Conservation (phyloP, 495 filamentous ascomycete species). For the Sordaria brevicollis region DNA sequence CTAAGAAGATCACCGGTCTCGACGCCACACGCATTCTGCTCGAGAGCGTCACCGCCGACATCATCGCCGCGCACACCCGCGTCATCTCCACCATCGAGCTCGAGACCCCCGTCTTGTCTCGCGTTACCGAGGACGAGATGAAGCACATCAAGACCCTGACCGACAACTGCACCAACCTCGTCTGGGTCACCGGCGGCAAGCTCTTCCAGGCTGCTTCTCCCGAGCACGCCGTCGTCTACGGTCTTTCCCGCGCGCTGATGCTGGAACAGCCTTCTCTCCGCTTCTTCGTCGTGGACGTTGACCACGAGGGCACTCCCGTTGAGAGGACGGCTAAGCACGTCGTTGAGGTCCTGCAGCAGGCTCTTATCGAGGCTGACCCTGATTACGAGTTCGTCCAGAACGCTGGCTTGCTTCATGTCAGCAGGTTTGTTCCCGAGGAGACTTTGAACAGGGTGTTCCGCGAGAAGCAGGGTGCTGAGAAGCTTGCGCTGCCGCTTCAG, state of each 20-base stretch:
- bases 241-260: conserved; percentile 20
- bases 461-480: conserved; percentile 12
- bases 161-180: conserved; percentile 22
- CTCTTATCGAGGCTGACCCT: conserved; percentile 7
- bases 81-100: conserved; percentile 1
- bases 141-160: conserved; percentile 14
- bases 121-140: neutral
- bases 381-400: conserved; percentile 24
- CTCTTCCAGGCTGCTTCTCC: conserved; percentile 12
- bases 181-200: conserved; percentile 19
- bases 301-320: conserved; percentile 2
- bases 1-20: neutral
- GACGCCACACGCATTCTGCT: neutral
- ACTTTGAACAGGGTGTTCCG: conserved; percentile 7
- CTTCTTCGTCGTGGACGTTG: conserved; percentile 19
- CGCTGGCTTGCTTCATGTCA: conserved; percentile 15
- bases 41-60: neutral
- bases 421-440: conserved; percentile 12
- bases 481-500: conserved; percentile 12
- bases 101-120: neutral
- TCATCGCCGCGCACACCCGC: conserved; percentile 5
- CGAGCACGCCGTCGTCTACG: conserved; percentile 9
- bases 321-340: conserved; percentile 6
- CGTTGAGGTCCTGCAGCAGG: conserved; percentile 6
- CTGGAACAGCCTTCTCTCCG: conserved; percentile 18